Base-by-base conservation (phyloP, 2,329 filamentous ascomycete genomes). In the Epichloe aotearoae region DNA sequence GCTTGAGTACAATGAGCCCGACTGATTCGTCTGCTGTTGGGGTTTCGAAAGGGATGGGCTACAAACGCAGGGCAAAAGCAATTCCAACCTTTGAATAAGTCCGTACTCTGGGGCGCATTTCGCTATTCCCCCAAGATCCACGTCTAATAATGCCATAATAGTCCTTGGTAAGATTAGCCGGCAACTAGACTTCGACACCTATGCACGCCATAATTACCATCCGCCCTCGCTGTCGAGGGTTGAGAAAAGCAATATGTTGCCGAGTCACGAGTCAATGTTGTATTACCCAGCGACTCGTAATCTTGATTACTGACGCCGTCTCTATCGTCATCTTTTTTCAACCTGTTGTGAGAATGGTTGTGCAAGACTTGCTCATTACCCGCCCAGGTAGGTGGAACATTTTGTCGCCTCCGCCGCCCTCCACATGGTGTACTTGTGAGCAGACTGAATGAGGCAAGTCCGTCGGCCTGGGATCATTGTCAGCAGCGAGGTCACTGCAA, bases 211-310 rank as follows among this genome's bases (percentile, higher is more conserved):
- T 47, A 8, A 8, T 26, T 7, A 12, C 33, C 34, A 7, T 36
- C 38, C 46, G 50, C 50, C 50, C 50, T 51, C 19, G 34, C 19
- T 17, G 19, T 45, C 50, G 46, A 45, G 46, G 34, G 50, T 17
- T 40, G 45, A 30, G 39, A 47, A 44, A 47, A 43, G 33, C n/a
- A 47, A 33, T 12, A 10, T 39, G 33, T 33, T 44, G 46, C 23
- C 38, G n/a, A 48, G 34, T 51, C 50, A 47, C 39, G 33, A 47
- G 40, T 51, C 45, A 48, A 48, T 41, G 20, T 38, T 44, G 50
- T 39, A 51, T 51, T 39, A 48, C 39, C 30, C 15, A 19, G 23
- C 33, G 23, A 51, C 46, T 45, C 39, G 34, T 45, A 34, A 48
- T 48, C 19, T 43, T n/a, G 43, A 37, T 43, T 38, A 30, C 33